phyloP scores from a whole-genome alignment of 139 green algal species.

The Deuterostichococcus epilithicus region DNA sequence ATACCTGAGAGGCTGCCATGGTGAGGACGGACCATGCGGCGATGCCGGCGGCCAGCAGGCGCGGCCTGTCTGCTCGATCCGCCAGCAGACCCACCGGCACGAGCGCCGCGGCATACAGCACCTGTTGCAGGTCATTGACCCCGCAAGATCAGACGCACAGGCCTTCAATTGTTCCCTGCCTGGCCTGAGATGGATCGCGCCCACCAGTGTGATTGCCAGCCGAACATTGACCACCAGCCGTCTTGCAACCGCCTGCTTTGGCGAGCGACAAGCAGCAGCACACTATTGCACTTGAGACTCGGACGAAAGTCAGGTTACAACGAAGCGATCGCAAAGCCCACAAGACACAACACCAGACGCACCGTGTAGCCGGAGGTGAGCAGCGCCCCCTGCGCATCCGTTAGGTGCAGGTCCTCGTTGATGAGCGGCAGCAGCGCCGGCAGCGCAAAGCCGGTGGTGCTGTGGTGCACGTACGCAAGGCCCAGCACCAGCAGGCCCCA shows the following conservation, averaged over 20 bases:
- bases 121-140: slow-evolving; percentile 12
- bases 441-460: slow-evolving; percentile 67
- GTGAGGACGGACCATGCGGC: slow-evolving; percentile 67
- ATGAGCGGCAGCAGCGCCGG: slow-evolving; percentile 81
- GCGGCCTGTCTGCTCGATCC: slow-evolving; percentile 61
- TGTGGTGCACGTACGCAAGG: slow-evolving; percentile 80
- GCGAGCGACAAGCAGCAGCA: no score
- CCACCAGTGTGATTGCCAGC: no score
- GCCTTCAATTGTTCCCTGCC: not conserved
- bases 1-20: slow-evolving; percentile 48
- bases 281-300: no score
- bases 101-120: slow-evolving; percentile 79
- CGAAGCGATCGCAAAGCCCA: not conserved
- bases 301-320: no score
- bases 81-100: slow-evolving; percentile 78
- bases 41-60: slow-evolving; percentile 66
- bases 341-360: not conserved
- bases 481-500: slow-evolving; percentile 69
- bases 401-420: slow-evolving; percentile 62
- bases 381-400: slow-evolving; percentile 56
- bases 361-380: slow-evolving; percentile 61
- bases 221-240: no score
- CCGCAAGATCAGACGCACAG: not conserved
- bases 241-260: no score
- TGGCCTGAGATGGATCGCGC: no score